These are phyloP conservation scores for Ogataea sp. DNA, from an alignment of 805 yeast genomes.

Conservation along the genomic window DNA sequence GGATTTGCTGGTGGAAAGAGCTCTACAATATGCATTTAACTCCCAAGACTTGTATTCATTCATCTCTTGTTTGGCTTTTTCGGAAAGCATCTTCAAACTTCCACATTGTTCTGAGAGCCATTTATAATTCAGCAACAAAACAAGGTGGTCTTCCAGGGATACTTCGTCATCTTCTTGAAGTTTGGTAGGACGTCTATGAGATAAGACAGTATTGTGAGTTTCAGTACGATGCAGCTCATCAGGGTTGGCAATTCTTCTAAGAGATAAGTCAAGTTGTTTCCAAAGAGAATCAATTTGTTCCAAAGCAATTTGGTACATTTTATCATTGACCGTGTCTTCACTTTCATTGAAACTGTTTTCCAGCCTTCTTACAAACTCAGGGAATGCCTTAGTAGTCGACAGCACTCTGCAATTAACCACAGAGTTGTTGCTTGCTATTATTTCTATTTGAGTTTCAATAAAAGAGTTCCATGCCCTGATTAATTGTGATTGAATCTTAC, in stretches of 20 bases:
- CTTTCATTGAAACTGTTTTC: conserved; percentile 21
- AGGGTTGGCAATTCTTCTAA: conserved; percentile 6
- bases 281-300: conserved; percentile 16
- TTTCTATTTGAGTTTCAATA: conserved; percentile 43
- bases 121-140: conserved; percentile 45
- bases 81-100: conserved; percentile 15
- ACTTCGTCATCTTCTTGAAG: not conserved
- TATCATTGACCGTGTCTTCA: conserved; percentile 6
- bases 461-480: conserved; percentile 51
- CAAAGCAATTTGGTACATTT: conserved; percentile 9
- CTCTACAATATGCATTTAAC: conserved; percentile 34
- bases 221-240: not conserved
- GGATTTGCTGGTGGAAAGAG: conserved; percentile 36
- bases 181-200: not conserved
- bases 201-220: not conserved
- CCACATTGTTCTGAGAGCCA: conserved; percentile 38
- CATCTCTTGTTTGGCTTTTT: conserved; percentile 17
- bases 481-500: conserved; percentile 43
- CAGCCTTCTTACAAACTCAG: conserved; percentile 34
- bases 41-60: conserved; percentile 25
- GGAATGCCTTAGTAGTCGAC: conserved; percentile 37
- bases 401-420: conserved; percentile 22
- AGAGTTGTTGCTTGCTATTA: conserved; percentile 28
- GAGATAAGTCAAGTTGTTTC: conserved; percentile 11
- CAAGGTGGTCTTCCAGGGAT: conserved; percentile 18